These are phyloP conservation scores for Citropsis articulata DNA, from an alignment of 345 rosid genomes.

Conservation along the genomic window DNA sequence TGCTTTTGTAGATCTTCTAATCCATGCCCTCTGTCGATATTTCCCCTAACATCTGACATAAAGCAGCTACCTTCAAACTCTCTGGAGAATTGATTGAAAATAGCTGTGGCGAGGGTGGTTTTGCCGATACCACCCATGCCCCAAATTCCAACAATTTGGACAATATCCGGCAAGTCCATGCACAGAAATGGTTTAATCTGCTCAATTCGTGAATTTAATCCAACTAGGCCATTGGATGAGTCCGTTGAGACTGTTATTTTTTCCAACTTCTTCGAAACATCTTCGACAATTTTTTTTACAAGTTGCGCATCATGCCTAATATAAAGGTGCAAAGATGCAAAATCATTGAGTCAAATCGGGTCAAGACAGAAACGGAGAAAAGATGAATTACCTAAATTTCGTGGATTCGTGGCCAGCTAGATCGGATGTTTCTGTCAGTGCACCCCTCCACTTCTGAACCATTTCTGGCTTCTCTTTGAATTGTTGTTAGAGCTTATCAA, in stretches of 20 bases:
- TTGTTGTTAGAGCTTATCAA: neutral
- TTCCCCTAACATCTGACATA: neutral
- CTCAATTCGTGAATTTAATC: neutral
- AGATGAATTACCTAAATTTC: neutral
- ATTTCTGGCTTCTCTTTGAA: neutral
- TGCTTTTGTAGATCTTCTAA: neutral
- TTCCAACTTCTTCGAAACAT: neutral
- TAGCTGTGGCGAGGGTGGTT: too few species aligned
- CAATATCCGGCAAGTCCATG: neutral
- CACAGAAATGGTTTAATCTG: neutral
- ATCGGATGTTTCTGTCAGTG: neutral
- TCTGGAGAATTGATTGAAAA: neutral
- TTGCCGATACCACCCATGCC: too few species aligned
- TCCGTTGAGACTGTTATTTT: neutral
- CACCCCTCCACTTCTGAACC: neutral
- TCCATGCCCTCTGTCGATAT: neutral
- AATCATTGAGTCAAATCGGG: neutral
- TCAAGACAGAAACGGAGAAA: neutral
- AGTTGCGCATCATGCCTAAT: neutral
- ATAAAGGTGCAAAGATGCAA: neutral
- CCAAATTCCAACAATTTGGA: too few species aligned
- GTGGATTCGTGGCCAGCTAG: neutral
- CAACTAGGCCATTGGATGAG: neutral
- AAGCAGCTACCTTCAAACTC: neutral
- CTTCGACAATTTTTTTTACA: neutral